phyloP scores from a whole-genome alignment of 1,284 basidiomycete species.

The Abortiporus biennis region DNA sequence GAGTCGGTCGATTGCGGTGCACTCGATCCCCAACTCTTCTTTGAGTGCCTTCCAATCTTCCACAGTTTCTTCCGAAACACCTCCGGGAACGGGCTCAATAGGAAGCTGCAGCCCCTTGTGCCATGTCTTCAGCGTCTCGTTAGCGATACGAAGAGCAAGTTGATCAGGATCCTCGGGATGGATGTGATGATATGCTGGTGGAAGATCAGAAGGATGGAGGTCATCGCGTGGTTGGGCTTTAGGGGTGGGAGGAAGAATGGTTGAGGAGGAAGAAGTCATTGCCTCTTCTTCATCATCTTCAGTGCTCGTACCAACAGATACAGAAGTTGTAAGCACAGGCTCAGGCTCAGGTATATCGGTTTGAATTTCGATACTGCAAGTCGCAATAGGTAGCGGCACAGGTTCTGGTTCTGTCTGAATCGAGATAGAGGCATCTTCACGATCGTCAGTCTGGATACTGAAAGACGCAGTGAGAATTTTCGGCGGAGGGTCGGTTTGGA shows the following conservation, averaged over 20 bases:
- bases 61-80: slow-evolving; percentile 53
- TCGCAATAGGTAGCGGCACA: slow-evolving; percentile 21
- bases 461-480: slow-evolving; percentile 21
- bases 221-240: slow-evolving; percentile 36
- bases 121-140: slow-evolving; percentile 60
- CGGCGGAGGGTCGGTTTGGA: slow-evolving; percentile 35
- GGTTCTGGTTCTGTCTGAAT: slow-evolving; percentile 32
- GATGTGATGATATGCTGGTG: slow-evolving; percentile 63
- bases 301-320: slow-evolving; percentile 10
- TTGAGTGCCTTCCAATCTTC: slow-evolving; percentile 75
- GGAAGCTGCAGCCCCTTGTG: slow-evolving; percentile 55
- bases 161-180: too few relatives aligned
- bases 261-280: slow-evolving; percentile 65
- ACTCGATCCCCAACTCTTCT: slow-evolving; percentile 69
- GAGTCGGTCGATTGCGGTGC: slow-evolving; percentile 70
- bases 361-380: slow-evolving; percentile 54
- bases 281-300: slow-evolving; percentile 39
- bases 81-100: slow-evolving; percentile 39
- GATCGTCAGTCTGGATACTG: slow-evolving; percentile 33
- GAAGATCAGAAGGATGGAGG: slow-evolving; percentile 40
- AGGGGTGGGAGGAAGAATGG: slow-evolving; percentile 60
- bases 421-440: slow-evolving; percentile 23
- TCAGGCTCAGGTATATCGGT: slow-evolving; percentile 44
- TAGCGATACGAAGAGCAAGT: slow-evolving; percentile 45
- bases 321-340: slow-evolving; percentile 21